These are phyloP conservation scores for Xylariaceae sp. DNA, from an alignment of 2,329 filamentous ascomycete genomes.

Conservation along the genomic window DNA sequence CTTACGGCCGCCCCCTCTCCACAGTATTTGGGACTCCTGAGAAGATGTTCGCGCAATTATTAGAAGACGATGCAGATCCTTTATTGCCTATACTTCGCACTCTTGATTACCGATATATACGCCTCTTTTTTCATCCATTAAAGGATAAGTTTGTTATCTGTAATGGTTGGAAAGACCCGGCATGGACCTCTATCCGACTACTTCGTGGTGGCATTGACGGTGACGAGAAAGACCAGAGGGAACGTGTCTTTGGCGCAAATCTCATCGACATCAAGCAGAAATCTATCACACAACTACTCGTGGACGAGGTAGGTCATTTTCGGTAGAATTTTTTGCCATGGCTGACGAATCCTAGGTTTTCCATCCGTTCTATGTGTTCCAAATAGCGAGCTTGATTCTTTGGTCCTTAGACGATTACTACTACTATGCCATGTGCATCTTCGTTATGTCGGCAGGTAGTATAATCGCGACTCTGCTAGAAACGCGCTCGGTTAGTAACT, in stretches of 20 bases:
- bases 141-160: slow-evolving; percentile 87
- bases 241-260: slow-evolving; percentile 87
- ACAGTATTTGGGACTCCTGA: slow-evolving; percentile 69
- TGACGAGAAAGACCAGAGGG: slow-evolving; percentile 82
- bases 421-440: slow-evolving; percentile 95
- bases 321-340: background rate
- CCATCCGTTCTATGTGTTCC: slow-evolving; percentile 98
- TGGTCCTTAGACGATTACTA: slow-evolving; percentile 98
- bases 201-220: slow-evolving; percentile 81
- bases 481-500: slow-evolving; percentile 70
- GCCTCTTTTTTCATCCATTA: slow-evolving; percentile 86
- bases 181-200: slow-evolving; percentile 77
- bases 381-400: slow-evolving; percentile 88
- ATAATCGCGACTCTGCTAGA: slow-evolving; percentile 89
- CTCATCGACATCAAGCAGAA: slow-evolving; percentile 94
- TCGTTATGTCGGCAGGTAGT: slow-evolving; percentile 90
- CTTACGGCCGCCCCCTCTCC: slow-evolving; percentile 58
- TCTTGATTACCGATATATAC: slow-evolving; percentile 91
- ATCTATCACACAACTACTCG: slow-evolving; percentile 75
- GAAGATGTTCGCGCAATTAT: slow-evolving; percentile 57
- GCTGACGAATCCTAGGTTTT: slow-evolving; percentile 63
- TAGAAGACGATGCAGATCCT: slow-evolving; percentile 75
- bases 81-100: slow-evolving; percentile 74
- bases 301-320: slow-evolving; percentile 72
- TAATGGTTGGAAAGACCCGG: slow-evolving; percentile 91